A percentile compares a stretch with the other conserved stretches of the same genome.
phyloP scores from a whole-genome alignment of 805 yeast genomes.

The Ascoidea asiatica region DNA sequence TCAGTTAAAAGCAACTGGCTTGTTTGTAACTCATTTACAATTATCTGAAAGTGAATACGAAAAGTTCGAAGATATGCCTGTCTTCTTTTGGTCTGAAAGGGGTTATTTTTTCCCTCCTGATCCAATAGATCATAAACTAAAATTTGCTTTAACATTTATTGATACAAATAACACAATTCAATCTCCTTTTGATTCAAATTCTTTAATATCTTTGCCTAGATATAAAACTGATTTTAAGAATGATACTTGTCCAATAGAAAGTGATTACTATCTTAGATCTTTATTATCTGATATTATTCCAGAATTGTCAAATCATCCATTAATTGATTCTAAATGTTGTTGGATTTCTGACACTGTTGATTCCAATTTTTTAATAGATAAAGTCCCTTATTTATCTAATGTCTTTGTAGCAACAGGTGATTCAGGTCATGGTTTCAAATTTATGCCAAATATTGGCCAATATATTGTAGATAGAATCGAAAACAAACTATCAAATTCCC shows the following conservation, averaged over 20 bases:
- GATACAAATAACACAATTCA: slow-evolving; percentile 16
- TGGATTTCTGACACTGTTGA: slow-evolving; percentile 30
- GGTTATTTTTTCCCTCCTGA: slow-evolving; percentile 39
- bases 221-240: too few species aligned
- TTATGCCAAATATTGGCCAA: slow-evolving; percentile 31
- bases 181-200: slow-evolving; percentile 10
- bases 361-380: slow-evolving; percentile 26
- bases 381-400: slow-evolving; percentile 19
- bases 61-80: slow-evolving; percentile 23
- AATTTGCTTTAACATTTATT: slow-evolving; percentile 20
- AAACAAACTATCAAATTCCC: slow-evolving; percentile 15
- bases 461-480: slow-evolving; percentile 23
- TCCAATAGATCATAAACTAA: slow-evolving; percentile 16
- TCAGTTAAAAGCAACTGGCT: slow-evolving; percentile 24
- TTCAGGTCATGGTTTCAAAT: slow-evolving; percentile 34
- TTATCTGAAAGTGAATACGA: slow-evolving; percentile 22
- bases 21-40: slow-evolving; percentile 24
- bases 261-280: slow-evolving; percentile 16
- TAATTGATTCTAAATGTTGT: slow-evolving; percentile 22
- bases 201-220: slow-evolving; percentile 21
- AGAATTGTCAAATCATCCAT: slow-evolving; percentile 22
- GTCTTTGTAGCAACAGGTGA: slow-evolving; percentile 33
- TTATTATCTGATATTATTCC: slow-evolving; percentile 24
- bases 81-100: slow-evolving; percentile 26
- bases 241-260: too few species aligned